phyloP scores from a whole-genome alignment of 495 filamentous ascomycete species.

The Friedmanniomyces simplex region DNA sequence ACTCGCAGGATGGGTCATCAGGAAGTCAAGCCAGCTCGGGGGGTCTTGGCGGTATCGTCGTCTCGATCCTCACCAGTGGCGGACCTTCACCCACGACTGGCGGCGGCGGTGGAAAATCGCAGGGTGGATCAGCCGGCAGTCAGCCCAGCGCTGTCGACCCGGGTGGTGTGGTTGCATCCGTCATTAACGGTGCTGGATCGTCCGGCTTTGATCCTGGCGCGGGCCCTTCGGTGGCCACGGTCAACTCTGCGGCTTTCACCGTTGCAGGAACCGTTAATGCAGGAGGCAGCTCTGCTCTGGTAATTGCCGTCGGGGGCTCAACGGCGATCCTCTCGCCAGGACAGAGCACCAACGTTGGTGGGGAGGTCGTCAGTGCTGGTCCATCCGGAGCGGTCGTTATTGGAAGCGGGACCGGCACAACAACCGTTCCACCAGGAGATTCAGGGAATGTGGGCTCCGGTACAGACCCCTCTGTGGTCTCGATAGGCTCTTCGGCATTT shows the following conservation, averaged over 20 bases:
- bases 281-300: background rate
- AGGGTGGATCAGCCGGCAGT: background rate
- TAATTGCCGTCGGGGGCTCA: background rate
- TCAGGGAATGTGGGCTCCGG: background rate
- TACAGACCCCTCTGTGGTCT: background rate
- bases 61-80: too few relatives aligned
- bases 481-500: background rate
- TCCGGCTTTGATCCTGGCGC: background rate
- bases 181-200: background rate
- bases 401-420: background rate
- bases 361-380: background rate
- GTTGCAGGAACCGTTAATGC: background rate
- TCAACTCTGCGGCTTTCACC: background rate
- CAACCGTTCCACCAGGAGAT: background rate
- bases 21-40: too few relatives aligned
- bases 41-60: too few relatives aligned
- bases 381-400: background rate
- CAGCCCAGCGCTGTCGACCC: background rate
- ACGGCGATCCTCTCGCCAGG: background rate
- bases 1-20: too few relatives aligned
- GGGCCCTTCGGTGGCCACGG: background rate
- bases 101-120: background rate
- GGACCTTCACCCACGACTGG: too few relatives aligned
- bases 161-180: background rate
- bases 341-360: background rate